phyloP scores from a whole-genome alignment of 148 eudicot genomes.

The Salicornia ramosissima region DNA sequence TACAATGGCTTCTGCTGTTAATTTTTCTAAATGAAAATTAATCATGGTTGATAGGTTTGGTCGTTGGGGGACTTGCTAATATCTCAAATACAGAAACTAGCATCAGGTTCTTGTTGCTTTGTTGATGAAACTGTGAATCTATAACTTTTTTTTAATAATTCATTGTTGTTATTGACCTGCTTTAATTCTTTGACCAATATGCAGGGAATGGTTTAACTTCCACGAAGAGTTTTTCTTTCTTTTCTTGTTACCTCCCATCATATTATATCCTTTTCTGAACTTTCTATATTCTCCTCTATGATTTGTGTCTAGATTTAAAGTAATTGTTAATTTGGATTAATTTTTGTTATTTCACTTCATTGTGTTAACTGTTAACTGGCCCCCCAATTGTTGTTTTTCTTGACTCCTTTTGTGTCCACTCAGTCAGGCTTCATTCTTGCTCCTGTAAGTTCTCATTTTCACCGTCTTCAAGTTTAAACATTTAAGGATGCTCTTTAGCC shows the following conservation, averaged over 20 bases:
- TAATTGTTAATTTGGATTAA: not conserved
- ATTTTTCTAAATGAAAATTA: slow-evolving; percentile 3
- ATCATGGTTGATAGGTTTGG: slow-evolving; percentile 54
- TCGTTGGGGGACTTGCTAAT: slow-evolving; percentile 96
- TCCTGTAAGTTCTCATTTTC: slow-evolving; percentile 59
- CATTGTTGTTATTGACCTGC: not conserved
- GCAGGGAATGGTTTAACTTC: slow-evolving; percentile 97
- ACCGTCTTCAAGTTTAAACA: not conserved
- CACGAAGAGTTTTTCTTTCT: slow-evolving; percentile 99
- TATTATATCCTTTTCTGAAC: slow-evolving; percentile 72
- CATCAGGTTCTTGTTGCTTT: slow-evolving; percentile 57
- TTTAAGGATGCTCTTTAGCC: not conserved
- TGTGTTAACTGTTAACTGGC: not conserved
- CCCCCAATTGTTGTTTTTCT: slow-evolving; percentile 34
- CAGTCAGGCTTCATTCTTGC: slow-evolving; percentile 96
- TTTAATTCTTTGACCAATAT: slow-evolving; percentile 16
- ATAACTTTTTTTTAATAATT: not conserved
- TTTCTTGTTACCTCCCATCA: slow-evolving; percentile 90
- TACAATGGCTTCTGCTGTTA: not conserved
- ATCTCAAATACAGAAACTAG: slow-evolving; percentile 85
- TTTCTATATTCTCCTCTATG: not conserved
- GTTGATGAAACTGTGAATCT: not conserved
- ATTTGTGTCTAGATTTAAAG: not conserved
- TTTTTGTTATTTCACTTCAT: slow-evolving; percentile 1
- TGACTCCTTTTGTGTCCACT: slow-evolving; percentile 57